Evolutionary conservation across 2,329 filamentous ascomycete genomes (phyloP), one percentile per base, ranked within the genome.

Genomic region (Trichoderma gracile): DNA sequence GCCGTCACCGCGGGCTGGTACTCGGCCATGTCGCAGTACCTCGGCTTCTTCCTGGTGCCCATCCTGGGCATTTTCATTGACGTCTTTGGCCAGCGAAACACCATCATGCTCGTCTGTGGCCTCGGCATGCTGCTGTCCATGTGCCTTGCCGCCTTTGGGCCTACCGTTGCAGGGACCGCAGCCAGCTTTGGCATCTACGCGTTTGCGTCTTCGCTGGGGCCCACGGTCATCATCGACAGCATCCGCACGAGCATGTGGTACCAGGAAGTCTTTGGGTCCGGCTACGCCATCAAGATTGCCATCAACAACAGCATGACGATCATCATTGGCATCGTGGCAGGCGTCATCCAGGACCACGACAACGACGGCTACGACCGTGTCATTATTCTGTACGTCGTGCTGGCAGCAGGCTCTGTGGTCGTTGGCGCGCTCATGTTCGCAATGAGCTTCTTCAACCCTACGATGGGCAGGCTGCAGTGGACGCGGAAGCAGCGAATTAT

Each of bases 231-330:
- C 65, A 86, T 88, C 59, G 86, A 88, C 69, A 78, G 82, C 23
- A 85, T 87, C 27, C 82, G 86, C 17, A 86, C 85, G 0, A 80
- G 80, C 0, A 81, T 88, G 72, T 86, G 84, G 82, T 78, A 86
- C 27, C 82, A 85, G 63, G 82, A 82, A 2, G 82, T 86, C 0
- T 88, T 88, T 65, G 86, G 85, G 0, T 82, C 84, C 0, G 86
- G 82, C 0, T 88, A 87, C 65, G 79, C 84, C 1, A 73, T 87
- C 63, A 88, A 88, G 65, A 81, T 88, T 42, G 82, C 82, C 23
- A 83, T 87, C 70, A 87, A 88, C 70, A 88, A 88, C 71, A 82
- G 80, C 33, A 87, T 87, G 83, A 86, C 79, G 65, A 86, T 88
- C 65, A 83, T 88, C 59, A 76, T 88, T 1, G 78, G 84, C 0